Evolutionary conservation across 345 rosid genomes (phyloP).

Genomic region (Physaria fendleri): DNA sequence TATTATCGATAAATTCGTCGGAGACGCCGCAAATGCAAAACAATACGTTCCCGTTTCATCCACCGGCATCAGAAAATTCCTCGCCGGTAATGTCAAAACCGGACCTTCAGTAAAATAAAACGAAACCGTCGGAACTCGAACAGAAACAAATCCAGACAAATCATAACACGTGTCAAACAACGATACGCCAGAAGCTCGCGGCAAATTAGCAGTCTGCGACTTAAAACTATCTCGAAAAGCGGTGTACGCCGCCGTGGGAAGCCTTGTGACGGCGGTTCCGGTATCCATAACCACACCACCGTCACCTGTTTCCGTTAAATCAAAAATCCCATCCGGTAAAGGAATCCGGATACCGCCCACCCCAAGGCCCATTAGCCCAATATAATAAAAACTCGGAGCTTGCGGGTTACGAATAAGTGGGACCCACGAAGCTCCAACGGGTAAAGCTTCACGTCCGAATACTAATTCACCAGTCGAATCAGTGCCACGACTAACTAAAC

Average conservation of each 20-base stretch:
- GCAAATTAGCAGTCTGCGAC: conserved; percentile 62
- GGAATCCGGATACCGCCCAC: conserved; percentile 63
- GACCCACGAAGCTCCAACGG: conserved; percentile 92
- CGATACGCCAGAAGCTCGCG: conserved; percentile 67
- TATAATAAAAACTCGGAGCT: conserved; percentile 70
- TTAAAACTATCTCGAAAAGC: conserved; percentile 68
- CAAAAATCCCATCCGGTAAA: conserved; percentile 51
- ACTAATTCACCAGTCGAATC: conserved; percentile 64
- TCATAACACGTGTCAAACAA: conserved; percentile 92
- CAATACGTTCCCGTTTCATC: conserved; percentile 83
- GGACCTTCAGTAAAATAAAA: conserved; percentile 83
- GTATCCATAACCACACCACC: conserved; percentile 99
- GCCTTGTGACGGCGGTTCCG: conserved; percentile 87
- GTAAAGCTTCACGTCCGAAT: conserved; percentile 73
- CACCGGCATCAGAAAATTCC: conserved; percentile 85
- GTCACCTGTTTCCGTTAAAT: conserved; percentile 43
- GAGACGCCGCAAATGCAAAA: conserved; percentile 79
- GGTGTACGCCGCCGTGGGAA: conserved; percentile 58
- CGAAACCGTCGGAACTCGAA: conserved; percentile 86
- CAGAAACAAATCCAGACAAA: conserved; percentile 60
- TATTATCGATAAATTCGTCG: conserved; percentile 69
- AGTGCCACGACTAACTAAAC: conserved; percentile 69
- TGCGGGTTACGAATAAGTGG: conserved; percentile 71
- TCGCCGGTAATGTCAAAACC: conserved; percentile 74
- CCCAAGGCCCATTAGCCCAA: conserved; percentile 77